Percentiles rank a stretch among this genome's conserved stretches.
These are phyloP conservation scores for Magnolia sinica DNA, from an alignment of 164 flowering plant species.

Conservation along the genomic window DNA sequence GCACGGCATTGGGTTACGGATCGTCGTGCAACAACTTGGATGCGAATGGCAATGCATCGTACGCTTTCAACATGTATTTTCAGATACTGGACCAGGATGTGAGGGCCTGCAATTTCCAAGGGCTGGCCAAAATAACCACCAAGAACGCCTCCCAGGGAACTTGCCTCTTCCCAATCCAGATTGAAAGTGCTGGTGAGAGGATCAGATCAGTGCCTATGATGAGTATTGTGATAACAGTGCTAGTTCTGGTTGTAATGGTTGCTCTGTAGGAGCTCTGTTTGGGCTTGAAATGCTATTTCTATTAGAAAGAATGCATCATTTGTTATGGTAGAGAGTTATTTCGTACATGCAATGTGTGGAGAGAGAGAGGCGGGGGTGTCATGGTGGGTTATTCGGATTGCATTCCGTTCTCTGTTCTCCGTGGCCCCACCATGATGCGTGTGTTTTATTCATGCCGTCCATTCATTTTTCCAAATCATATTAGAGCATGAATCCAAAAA, in stretches of 20 bases:
- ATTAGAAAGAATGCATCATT: too few relatives aligned
- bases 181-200: conserved; percentile 33
- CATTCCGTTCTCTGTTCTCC: too few relatives aligned
- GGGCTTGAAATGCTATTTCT: too few relatives aligned
- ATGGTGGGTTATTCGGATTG: too few relatives aligned
- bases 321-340: too few relatives aligned
- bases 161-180: conserved; percentile 74
- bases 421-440: too few relatives aligned
- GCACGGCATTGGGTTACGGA: conserved; percentile 65
- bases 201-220: background rate
- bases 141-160: conserved; percentile 35
- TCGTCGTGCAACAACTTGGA: conserved; percentile 60
- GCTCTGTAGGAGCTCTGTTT: background rate
- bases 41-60: conserved; percentile 51
- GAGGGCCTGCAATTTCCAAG: conserved; percentile 65
- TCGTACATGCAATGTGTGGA: too few relatives aligned
- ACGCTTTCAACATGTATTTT: conserved; percentile 76
- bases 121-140: conserved; percentile 48
- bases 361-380: too few relatives aligned
- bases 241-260: background rate
- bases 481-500: too few relatives aligned
- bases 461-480: too few relatives aligned
- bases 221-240: background rate
- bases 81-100: conserved; percentile 69
- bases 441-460: too few relatives aligned